A percentile compares a stretch with the other conserved stretches of the same genome.
These are phyloP conservation scores for Schizothecium vesticola DNA, from an alignment of 495 filamentous ascomycete species.

Conservation along the genomic window DNA sequence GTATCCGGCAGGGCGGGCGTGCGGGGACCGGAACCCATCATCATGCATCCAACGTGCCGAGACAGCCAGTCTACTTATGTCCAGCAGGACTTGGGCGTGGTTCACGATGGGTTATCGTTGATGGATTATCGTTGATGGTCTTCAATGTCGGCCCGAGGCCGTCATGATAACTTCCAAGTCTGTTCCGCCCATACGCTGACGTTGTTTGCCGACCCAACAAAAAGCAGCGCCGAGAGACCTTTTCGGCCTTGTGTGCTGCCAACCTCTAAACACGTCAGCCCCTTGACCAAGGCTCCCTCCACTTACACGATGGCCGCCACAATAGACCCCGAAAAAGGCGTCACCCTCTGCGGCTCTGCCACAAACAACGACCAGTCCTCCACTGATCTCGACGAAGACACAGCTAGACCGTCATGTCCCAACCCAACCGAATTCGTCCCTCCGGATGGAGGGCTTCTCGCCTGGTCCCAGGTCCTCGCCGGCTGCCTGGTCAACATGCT, in stretches of 20 bases:
- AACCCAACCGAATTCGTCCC: constrained; percentile 19
- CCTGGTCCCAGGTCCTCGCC: constrained; percentile 42
- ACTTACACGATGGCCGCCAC: background rate
- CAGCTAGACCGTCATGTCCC: background rate
- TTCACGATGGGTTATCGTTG: background rate
- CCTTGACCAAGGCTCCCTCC: background rate
- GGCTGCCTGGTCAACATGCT: constrained; percentile 36
- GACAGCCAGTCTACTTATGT: background rate
- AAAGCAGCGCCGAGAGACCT: background rate
- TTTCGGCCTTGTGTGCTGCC: background rate
- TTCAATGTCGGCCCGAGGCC: background rate
- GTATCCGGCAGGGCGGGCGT: background rate
- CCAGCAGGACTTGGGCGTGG: too few species aligned
- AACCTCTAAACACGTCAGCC: background rate
- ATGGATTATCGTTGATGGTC: background rate
- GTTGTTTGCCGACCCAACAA: background rate
- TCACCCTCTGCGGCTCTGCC: background rate
- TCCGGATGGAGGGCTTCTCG: constrained; percentile 37
- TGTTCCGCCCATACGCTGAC: background rate
- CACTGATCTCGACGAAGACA: background rate
- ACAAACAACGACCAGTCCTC: background rate
- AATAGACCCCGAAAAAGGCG: constrained; percentile 7
- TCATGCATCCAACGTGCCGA: background rate
- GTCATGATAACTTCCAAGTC: background rate
- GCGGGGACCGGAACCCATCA: background rate